Evolutionary conservation across 495 filamentous ascomycete genomes (phyloP).

Genomic region (Polyplosphaeria fusca): DNA sequence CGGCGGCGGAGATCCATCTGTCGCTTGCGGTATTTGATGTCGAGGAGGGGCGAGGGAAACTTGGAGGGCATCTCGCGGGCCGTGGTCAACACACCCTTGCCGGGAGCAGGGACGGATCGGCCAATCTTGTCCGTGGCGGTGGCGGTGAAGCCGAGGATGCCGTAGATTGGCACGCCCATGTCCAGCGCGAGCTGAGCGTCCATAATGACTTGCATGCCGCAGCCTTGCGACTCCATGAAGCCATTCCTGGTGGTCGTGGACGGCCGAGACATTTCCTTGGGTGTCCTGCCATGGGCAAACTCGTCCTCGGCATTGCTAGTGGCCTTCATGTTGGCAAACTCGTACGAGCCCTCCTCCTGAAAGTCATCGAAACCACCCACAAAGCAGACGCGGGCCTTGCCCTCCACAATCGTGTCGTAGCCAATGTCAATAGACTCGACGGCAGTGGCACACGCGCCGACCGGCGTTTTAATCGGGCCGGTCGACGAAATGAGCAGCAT

Average conservation of each 20-base stretch:
- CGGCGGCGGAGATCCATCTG: conserved; percentile 88
- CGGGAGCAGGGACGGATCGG: conserved; percentile 91
- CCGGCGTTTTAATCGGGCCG: conserved; percentile 96
- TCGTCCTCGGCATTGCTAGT: conserved; percentile 97
- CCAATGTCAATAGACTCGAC: conserved; percentile 97
- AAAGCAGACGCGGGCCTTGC: conserved; percentile 93
- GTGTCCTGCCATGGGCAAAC: conserved; percentile 90
- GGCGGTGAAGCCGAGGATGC: conserved; percentile 86
- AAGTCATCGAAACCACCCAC: conserved; percentile 99
- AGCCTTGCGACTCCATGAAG: conserved; percentile 99
- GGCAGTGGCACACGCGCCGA: conserved; percentile 94
- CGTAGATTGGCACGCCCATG: conserved; percentile 98
- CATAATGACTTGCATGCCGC: conserved; percentile 98
- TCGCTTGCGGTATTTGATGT: conserved; percentile 93
- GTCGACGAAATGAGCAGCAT: conserved; percentile 97
- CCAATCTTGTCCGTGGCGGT: conserved; percentile 99
- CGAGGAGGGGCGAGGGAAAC: conserved; percentile 89
- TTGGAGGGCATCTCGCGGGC: conserved; percentile 86
- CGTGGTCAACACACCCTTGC: conserved; percentile 95
- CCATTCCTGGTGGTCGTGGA: conserved; percentile 94
- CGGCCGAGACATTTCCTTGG: conserved; percentile 94
- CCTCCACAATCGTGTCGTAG: conserved; percentile 95
- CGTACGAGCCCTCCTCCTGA: conserved; percentile 97
- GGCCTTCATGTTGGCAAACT: conserved; percentile 99
- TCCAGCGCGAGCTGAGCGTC: conserved; percentile 90